These are phyloP conservation scores for Pestalotiopsis sp. DNA, from an alignment of 2,329 filamentous ascomycete species.

Conservation along the genomic window DNA sequence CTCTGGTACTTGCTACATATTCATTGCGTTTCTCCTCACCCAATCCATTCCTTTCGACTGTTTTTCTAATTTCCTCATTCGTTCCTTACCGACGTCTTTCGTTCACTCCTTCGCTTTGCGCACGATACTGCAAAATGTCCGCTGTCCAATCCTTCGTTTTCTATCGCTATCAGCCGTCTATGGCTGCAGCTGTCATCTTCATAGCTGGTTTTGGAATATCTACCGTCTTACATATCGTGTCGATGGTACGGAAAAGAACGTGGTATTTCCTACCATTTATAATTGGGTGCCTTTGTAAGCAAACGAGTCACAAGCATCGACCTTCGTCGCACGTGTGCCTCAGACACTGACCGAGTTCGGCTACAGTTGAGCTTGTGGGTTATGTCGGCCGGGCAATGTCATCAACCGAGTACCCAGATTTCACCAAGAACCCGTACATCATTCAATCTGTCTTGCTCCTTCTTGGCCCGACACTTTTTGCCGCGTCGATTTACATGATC, in stretches of 20 bases:
- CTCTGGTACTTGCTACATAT: no score
- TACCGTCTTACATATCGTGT: constrained; percentile 37
- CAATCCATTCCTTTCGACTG: no score
- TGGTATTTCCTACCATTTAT: constrained; percentile 56
- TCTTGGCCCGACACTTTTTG: constrained; percentile 41
- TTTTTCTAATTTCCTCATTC: no score
- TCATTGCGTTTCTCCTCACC: no score
- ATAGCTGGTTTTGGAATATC: constrained; percentile 40
- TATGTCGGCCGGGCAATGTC: constrained; percentile 52
- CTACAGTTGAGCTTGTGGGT: constrained; percentile 36
- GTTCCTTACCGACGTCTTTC: no score
- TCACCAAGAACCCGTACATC: constrained; percentile 38
- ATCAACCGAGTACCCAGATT: constrained; percentile 40
- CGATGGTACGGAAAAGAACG: constrained; percentile 40
- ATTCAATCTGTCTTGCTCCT: constrained; percentile 43
- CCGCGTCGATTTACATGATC: constrained; percentile 37
- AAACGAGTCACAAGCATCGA: neutral
- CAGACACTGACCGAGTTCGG: neutral
- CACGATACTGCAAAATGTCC: no score
- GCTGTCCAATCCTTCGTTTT: no score
- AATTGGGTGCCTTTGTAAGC: constrained; percentile 52
- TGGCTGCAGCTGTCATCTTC: constrained; percentile 31
- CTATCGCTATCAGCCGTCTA: neutral
- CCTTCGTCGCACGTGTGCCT: no score
- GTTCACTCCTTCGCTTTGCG: no score